Conservation (phyloP, 257 asterid species). For the Solanum ossicruentum region DNA sequence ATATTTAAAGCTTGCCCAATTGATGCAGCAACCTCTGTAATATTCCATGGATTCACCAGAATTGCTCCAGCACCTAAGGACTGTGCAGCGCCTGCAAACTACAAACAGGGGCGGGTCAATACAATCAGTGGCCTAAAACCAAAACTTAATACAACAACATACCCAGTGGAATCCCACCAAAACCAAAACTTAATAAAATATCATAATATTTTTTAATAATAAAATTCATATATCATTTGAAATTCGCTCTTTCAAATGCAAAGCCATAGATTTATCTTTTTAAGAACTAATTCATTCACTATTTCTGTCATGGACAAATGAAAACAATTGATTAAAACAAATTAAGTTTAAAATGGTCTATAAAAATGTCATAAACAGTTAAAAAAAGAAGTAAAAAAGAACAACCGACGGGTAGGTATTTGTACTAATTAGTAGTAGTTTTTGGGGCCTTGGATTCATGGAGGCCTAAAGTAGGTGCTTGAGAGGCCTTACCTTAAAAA, state of each 20-base stretch:
- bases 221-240: background rate
- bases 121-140: background rate
- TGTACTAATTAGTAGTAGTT: too few relatives aligned
- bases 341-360: background rate
- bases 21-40: conserved; percentile 67
- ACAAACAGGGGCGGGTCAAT: background rate
- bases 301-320: background rate
- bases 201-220: background rate
- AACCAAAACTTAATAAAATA: background rate
- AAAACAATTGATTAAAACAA: background rate
- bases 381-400: background rate
- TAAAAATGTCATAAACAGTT: background rate
- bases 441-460: too few relatives aligned
- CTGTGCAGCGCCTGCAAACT: conserved; percentile 99
- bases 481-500: too few relatives aligned
- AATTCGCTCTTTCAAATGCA: background rate
- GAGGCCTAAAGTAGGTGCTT: too few relatives aligned
- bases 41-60: conserved; percentile 97
- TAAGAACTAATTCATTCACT: background rate
- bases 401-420: too few relatives aligned
- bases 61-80: conserved; percentile 98
- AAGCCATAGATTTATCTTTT: background rate
- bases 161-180: background rate
- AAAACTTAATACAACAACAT: background rate
- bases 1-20: conserved; percentile 68